These are phyloP conservation scores for Chalara sp. DNA, from an alignment of 2,329 filamentous ascomycete genomes.

Conservation along the genomic window DNA sequence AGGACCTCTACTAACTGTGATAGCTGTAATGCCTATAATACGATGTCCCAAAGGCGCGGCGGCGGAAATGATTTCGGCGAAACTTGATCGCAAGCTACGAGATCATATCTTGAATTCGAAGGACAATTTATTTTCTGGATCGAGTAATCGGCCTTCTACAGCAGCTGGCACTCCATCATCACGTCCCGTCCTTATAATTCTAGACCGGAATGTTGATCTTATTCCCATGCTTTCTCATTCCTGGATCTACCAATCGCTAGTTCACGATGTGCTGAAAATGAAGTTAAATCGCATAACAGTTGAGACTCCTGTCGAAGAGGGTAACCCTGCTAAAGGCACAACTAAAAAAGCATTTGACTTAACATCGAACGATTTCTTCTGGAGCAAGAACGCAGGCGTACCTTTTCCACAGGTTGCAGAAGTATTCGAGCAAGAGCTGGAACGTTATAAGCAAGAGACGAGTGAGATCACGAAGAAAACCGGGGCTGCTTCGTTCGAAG, in stretches of 20 bases:
- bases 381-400: slow-evolving; percentile 82
- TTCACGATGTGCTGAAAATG: slow-evolving; percentile 71
- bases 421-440: slow-evolving; percentile 89
- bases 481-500: slow-evolving; percentile 85
- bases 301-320: slow-evolving; percentile 73
- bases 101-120: slow-evolving; percentile 97
- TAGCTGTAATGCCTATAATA: slow-evolving; percentile 89
- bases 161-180: slow-evolving; percentile 59
- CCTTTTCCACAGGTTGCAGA: slow-evolving; percentile 96
- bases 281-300: slow-evolving; percentile 91
- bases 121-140: slow-evolving; percentile 72
- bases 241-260: slow-evolving; percentile 80
- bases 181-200: slow-evolving; percentile 82
- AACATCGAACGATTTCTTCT: slow-evolving; percentile 89
- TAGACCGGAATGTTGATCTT: slow-evolving; percentile 91
- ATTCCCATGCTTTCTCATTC: slow-evolving; percentile 99
- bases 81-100: slow-evolving; percentile 89
- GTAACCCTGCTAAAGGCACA: slow-evolving; percentile 64
- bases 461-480: slow-evolving; percentile 93
- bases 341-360: slow-evolving; percentile 88
- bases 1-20: slow-evolving; percentile 19
- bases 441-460: slow-evolving; percentile 91
- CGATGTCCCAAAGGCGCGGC: slow-evolving; percentile 88
- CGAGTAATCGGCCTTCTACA: slow-evolving; percentile 48
- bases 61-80: slow-evolving; percentile 88